Base-by-base conservation (phyloP, 1,284 basidiomycete species). In the Tausonia pullulans region DNA sequence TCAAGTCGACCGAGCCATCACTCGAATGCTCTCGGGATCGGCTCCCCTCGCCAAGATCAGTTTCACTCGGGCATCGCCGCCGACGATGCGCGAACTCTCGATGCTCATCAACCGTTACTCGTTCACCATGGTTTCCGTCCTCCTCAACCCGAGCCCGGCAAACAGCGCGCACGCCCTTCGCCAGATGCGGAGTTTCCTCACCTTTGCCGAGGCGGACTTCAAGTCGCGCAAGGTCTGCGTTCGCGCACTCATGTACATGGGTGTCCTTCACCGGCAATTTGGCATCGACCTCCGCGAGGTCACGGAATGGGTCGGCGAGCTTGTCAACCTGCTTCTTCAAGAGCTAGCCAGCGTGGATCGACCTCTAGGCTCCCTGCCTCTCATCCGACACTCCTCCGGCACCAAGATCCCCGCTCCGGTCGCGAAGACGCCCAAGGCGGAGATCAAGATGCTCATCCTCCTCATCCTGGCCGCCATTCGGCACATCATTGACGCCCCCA, bases 61-160 rank as follows among this genome's bases (percentile, higher is more conserved):
- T 1, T 87, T 87, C 74, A 81, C 81, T 13, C 81, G 83, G 60
- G 75, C 78, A 44, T 73, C 77, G 14, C 79, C 84, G 4, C 83
- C 85, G 0, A 79, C 80, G 0, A 69, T 74, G 3, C 78, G 82
- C 45, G 84, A 89, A 61, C 79, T 90, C 2, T 88, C 90, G 0
- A 86, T 87, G 79, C 80, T 97, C 10, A 86, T 88, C 75, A 97
- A 98, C 74, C 86, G 94, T 41, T 87, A 91, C 71, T 84, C 83
- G 54, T 84, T 87, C 13, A 81, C 90, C 69, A 83, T 88, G 16
- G 80, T 90, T n/a, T 85, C 84, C 5, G 81, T 90, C 59, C 82
- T 87, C 70, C 81, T 95, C 50, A 84, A 87, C 58, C 83, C 86
- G 0, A 77, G 79, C 0, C 72, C 78, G 3, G 69, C 78, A 0